Evolutionary conservation across 73 alveolate genomes (phyloP).

Genomic region (Urostyla sp.): DNA sequence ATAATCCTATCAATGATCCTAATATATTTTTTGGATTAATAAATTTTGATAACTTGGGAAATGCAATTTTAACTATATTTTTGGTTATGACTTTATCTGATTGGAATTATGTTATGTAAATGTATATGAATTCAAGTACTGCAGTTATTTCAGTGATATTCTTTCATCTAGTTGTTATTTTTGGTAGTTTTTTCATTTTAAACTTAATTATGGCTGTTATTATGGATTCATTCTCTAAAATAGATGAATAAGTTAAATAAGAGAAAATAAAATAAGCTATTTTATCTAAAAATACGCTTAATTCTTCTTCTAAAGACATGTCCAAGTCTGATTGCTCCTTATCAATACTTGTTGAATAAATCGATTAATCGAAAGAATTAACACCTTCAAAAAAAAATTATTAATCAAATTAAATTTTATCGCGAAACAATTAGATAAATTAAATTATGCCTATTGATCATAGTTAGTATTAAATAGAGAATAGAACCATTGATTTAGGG

Average conservation of each 20-base stretch:
- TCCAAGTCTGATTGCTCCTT: no score
- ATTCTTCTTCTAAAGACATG: no score
- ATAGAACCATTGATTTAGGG: no score
- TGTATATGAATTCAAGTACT: constrained; percentile 43
- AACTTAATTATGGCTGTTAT: constrained; percentile 67
- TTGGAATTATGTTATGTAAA: constrained; percentile 80
- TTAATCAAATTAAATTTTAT: neutral
- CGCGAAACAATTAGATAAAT: neutral
- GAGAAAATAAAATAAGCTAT: constrained; percentile 1
- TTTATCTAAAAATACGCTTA: neutral
- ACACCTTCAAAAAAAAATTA: neutral
- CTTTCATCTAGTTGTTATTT: constrained; percentile 24
- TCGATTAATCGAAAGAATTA: neutral
- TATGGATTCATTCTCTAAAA: constrained; percentile 56
- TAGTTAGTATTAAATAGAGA: neutral
- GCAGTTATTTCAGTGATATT: constrained; percentile 22
- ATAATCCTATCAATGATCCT: constrained; percentile 24
- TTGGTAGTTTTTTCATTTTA: constrained; percentile 59
- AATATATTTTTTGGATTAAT: constrained; percentile 68
- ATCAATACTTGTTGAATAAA: no score
- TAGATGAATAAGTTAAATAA: constrained; percentile 24
- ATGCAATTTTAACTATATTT: constrained; percentile 78
- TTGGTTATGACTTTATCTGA: constrained; percentile 84
- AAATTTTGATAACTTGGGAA: constrained; percentile 75
- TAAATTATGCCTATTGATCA: neutral